Conservation (phyloP, 2,329 filamentous ascomycete genomes). For the Grosmannia penicillata region DNA sequence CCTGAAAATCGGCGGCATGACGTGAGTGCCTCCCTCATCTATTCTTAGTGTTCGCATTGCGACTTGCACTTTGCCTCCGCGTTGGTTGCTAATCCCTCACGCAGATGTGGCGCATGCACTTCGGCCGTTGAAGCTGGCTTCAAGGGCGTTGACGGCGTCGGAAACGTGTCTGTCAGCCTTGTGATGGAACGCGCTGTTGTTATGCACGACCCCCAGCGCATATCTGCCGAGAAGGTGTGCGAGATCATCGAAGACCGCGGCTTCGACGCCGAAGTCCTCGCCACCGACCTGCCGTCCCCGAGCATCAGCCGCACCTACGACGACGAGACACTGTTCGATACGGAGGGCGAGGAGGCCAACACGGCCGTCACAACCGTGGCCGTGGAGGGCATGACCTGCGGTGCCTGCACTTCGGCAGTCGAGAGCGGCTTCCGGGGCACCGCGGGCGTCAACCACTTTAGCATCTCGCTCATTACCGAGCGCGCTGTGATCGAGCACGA, state of each 20-base stretch:
- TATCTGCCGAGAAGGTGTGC: slow-evolving; percentile 61
- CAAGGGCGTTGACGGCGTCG: slow-evolving; percentile 64
- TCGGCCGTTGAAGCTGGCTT: slow-evolving; percentile 91
- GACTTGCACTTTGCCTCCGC: no score
- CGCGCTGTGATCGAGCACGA: slow-evolving; percentile 78
- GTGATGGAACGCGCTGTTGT: slow-evolving; percentile 94
- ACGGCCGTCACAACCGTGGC: slow-evolving; percentile 59
- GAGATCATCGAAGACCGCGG: slow-evolving; percentile 85
- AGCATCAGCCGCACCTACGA: slow-evolving; percentile 24
- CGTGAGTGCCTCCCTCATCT: slow-evolving; percentile 29
- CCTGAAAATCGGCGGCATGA: slow-evolving; percentile 78
- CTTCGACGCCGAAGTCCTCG: slow-evolving; percentile 82
- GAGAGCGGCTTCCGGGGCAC: slow-evolving; percentile 68
- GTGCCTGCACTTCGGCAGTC: slow-evolving; percentile 74
- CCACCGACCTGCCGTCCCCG: slow-evolving; percentile 55
- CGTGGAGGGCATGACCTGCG: slow-evolving; percentile 82
- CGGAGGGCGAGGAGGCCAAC: slow-evolving; percentile 21
- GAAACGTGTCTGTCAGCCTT: slow-evolving; percentile 78
- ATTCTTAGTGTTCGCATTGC: no score
- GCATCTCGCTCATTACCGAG: slow-evolving; percentile 71
- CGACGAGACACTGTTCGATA: slow-evolving; percentile 23
- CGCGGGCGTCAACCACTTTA: slow-evolving; percentile 59
- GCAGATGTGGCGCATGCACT: slow-evolving; percentile 77
- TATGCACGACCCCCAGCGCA: slow-evolving; percentile 64
- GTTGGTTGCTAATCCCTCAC: slow-evolving; percentile 18